Conservation (phyloP, 2,329 filamentous ascomycete species). For the Trichoderma harzianum region DNA sequence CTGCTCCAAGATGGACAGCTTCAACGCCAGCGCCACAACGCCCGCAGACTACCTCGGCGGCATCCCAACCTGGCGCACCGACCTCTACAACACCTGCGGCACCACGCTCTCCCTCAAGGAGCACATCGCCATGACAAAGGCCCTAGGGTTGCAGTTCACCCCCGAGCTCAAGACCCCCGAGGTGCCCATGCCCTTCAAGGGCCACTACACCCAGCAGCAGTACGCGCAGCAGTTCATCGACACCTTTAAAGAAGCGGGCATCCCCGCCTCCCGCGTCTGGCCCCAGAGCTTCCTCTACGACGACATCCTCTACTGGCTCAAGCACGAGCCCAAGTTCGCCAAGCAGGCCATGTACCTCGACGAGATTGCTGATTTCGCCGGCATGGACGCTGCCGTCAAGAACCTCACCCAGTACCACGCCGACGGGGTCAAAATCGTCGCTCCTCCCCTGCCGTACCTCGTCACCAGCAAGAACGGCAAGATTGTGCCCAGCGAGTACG, state of each 20-base stretch:
- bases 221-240: constrained; percentile 65
- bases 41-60: constrained; percentile 55
- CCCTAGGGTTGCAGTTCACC: constrained; percentile 59
- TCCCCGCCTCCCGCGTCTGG: constrained; percentile 54
- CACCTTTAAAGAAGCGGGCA: constrained; percentile 51
- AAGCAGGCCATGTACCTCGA: constrained; percentile 64
- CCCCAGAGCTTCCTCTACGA: constrained; percentile 64
- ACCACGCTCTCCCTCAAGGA: constrained; percentile 59
- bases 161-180: constrained; percentile 65
- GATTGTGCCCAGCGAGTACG: constrained; percentile 63
- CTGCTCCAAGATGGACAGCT: constrained; percentile 69
- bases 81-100: constrained; percentile 62
- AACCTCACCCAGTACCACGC: constrained; percentile 54
- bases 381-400: constrained; percentile 52
- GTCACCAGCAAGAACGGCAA: constrained; percentile 49
- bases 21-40: constrained; percentile 56
- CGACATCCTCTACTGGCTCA: constrained; percentile 65
- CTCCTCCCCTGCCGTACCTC: constrained; percentile 61
- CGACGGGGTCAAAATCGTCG: constrained; percentile 59
- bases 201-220: constrained; percentile 60
- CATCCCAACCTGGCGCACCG: constrained; percentile 60
- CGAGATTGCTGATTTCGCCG: constrained; percentile 53
- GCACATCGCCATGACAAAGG: constrained; percentile 58
- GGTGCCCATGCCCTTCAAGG: constrained; percentile 67
- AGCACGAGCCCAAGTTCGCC: constrained; percentile 57